Percentiles rank a stretch among this genome's conserved stretches.
Evolutionary conservation across 2,329 filamentous ascomycete species (phyloP).

Genomic region (Venturiaceae sp.): DNA sequence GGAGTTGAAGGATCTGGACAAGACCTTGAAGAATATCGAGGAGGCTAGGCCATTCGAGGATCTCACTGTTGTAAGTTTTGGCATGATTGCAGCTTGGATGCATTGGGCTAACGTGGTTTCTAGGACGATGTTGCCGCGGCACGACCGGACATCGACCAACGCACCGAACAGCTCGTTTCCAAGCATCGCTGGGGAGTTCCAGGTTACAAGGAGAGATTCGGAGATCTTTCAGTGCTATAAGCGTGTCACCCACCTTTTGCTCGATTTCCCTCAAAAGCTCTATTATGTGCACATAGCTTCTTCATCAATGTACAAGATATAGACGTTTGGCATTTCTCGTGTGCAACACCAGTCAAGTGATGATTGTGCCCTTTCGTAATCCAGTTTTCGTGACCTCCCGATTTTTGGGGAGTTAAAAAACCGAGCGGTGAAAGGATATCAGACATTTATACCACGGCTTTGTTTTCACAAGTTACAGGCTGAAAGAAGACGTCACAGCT

Average conservation of each 20-base stretch:
- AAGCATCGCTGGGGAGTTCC: conserved; percentile 98
- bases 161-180: conserved; percentile 86
- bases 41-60: conserved; percentile 91
- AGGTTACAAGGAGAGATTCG: conserved; percentile 99
- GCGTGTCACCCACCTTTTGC: background rate
- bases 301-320: conserved; percentile 4
- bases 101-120: conserved; percentile 8
- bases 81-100: background rate
- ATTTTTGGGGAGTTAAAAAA: too few species aligned
- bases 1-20: conserved; percentile 87
- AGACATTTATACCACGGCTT: too few species aligned
- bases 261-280: background rate
- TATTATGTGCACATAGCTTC: conserved; percentile 5
- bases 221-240: conserved; percentile 90
- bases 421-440: too few species aligned
- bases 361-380: too few species aligned
- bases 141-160: conserved; percentile 94
- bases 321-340: background rate
- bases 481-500: too few species aligned
- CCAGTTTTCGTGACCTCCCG: too few species aligned
- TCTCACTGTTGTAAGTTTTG: conserved; percentile 79
- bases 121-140: conserved; percentile 92
- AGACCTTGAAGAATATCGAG: conserved; percentile 96
- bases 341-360: background rate
- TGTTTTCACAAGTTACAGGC: too few species aligned